Conservation (phyloP, 2,329 filamentous ascomycete genomes). For the Paraphoma sp. region DNA sequence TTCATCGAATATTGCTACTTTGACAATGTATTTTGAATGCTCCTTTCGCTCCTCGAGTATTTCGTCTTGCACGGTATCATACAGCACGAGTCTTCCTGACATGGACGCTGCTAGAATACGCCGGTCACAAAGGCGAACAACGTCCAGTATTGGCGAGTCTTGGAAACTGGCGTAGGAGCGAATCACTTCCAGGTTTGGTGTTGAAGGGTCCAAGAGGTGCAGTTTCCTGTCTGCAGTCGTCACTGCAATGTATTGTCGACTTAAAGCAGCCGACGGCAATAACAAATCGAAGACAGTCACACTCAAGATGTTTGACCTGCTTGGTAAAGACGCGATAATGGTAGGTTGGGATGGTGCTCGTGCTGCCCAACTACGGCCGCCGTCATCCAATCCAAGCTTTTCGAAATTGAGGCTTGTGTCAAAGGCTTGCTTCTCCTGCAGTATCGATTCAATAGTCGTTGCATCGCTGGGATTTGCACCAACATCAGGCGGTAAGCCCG, state of each 20-base stretch:
- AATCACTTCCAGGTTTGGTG: constrained; percentile 38
- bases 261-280: constrained; percentile 13
- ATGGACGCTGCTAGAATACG: constrained; percentile 63
- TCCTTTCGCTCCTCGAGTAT: constrained; percentile 60
- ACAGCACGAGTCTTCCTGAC: constrained; percentile 64
- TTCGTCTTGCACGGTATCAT: constrained; percentile 47
- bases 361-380: constrained; percentile 52
- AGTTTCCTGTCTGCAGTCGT: constrained; percentile 53
- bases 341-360: constrained; percentile 56
- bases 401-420: constrained; percentile 64
- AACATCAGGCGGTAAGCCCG: constrained; percentile 59
- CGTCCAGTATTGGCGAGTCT: constrained; percentile 63
- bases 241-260: constrained; percentile 36
- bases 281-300: constrained; percentile 52
- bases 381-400: constrained; percentile 57
- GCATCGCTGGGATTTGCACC: constrained; percentile 52
- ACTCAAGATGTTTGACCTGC: constrained; percentile 61
- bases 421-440: constrained; percentile 66
- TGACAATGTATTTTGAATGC: constrained; percentile 66
- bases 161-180: constrained; percentile 50
- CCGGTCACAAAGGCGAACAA: constrained; percentile 50
- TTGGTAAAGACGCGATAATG: constrained; percentile 52
- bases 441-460: constrained; percentile 65
- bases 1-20: constrained; percentile 52
- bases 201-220: constrained; percentile 52